Evolutionary conservation across 2,329 filamentous ascomycete genomes (phyloP).

Genomic region (Aspergillus sp.): DNA sequence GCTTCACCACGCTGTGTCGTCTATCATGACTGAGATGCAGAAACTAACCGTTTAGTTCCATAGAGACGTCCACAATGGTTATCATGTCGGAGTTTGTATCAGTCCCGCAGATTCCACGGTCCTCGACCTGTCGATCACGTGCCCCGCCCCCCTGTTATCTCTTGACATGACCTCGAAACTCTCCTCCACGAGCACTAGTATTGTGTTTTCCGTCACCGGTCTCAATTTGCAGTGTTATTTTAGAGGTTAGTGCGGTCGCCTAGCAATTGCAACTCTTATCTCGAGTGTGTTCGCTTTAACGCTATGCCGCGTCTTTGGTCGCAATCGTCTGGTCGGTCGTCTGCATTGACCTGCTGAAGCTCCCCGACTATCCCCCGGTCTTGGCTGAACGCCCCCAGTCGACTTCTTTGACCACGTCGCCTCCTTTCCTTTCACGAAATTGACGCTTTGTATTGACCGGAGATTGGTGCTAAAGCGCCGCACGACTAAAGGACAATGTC

Average conservation of each 20-base stretch:
- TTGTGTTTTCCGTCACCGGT: neutral
- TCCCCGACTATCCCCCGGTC: conserved; percentile 3
- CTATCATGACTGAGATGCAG: neutral
- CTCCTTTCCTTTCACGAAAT: conserved; percentile 4
- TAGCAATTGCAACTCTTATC: neutral
- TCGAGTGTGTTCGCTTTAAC: neutral
- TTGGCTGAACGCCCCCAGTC: conserved; percentile 5
- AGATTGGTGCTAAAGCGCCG: neutral
- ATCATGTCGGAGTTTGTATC: too few species aligned
- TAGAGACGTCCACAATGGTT: too few species aligned
- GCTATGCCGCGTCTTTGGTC: conserved; percentile 14
- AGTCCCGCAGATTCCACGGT: neutral
- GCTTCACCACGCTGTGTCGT: neutral
- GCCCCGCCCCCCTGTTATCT: conserved; percentile 1
- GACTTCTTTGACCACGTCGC: conserved; percentile 7
- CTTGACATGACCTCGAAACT: neutral
- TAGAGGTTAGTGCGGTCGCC: too few species aligned
- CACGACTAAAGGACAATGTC: conserved; percentile 23
- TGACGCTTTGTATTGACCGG: neutral
- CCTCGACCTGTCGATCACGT: conserved; percentile 1
- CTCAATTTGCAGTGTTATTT: neutral
- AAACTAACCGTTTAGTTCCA: neutral
- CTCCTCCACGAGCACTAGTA: neutral
- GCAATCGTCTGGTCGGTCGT: conserved; percentile 8
- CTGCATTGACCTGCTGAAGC: conserved; percentile 15